A percentile compares a stretch with the other conserved stretches of the same genome.
These are phyloP conservation scores for Fusarium redolens DNA, from an alignment of 2,329 filamentous ascomycete species.

Conservation along the genomic window DNA sequence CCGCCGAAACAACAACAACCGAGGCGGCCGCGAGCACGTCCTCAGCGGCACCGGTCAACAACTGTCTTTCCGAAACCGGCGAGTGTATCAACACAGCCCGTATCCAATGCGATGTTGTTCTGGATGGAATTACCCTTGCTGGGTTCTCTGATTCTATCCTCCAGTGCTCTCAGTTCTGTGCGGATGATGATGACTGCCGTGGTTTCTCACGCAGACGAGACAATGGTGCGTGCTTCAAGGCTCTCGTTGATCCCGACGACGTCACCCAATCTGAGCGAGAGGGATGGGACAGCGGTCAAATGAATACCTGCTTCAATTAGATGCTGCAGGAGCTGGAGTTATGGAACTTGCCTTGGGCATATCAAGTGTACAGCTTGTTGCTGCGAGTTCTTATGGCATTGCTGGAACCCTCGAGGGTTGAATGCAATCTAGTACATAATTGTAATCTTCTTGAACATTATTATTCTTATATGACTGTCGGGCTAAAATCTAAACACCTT, in stretches of 20 bases:
- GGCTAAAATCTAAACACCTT: no score
- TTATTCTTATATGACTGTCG: no score
- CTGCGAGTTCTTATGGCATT: background rate
- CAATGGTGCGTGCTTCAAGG: background rate
- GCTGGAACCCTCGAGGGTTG: background rate
- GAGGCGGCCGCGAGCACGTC: background rate
- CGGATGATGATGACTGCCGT: fast-evolving
- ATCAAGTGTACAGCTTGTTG: background rate
- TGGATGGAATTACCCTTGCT: background rate
- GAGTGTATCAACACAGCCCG: background rate
- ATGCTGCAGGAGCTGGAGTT: fast-evolving
- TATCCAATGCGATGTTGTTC: background rate
- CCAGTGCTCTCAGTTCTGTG: background rate
- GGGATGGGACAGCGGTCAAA: background rate
- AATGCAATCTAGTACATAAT: background rate
- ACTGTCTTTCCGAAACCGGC: background rate
- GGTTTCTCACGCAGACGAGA: background rate
- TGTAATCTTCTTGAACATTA: background rate
- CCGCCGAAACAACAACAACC: background rate
- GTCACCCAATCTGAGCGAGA: background rate
- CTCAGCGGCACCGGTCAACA: background rate
- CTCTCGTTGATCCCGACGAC: background rate
- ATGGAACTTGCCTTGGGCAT: background rate
- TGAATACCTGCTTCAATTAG: background rate
- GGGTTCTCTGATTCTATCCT: background rate